Evolutionary conservation across 495 filamentous ascomycete species (phyloP), one percentile per base, ranked within the genome.

Genomic region (Xylaria flabelliformis): DNA sequence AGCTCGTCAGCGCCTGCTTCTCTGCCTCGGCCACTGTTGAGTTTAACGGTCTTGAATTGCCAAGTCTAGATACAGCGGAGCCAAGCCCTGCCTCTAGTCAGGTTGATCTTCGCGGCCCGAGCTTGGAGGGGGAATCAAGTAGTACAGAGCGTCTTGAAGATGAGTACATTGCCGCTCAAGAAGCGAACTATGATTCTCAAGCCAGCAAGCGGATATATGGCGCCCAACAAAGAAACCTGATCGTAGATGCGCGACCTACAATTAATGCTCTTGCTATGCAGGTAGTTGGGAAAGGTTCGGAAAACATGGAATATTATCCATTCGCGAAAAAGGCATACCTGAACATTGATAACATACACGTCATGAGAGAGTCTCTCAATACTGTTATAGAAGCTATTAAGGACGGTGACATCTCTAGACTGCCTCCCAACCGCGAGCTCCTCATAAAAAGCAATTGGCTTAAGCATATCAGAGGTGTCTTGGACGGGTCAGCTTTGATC

Each of bases 311-410:
- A 64, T 93, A 98, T 79, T 99, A 99, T 80, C 92, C 90, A 64
- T 94, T 93, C 76, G 93, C 93, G 39, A 94, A 93, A 51, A 97
- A 97, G 78, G 93, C 91, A 0, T 98, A 96, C 75, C 86, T 99
- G n/a, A 95, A 95, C 58, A 99, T 99, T 77, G 96, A 97, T 79
- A 99, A 99, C 74, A 98, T 99, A 71, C 96, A 99, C 78, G 95
- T 98, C 68, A 99, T 99, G 96, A 87, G 96, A 70, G 92, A 94
- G 63, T 98, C 95, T 3, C 82, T 99, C 66, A 90, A 92, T 56
- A 97, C 93, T 69, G 93, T 99, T 32, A 84, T 98, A 61, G 94
- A 96, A 69, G 91, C 95, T 12, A 83, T 99, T 76, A 97, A 97
- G 77, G 95, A 98, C 63, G 92, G 94, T 4, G 96, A 99, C 80